A percentile compares a stretch with the other conserved stretches of the same genome.
These are phyloP conservation scores for Combretum micranthum DNA, from an alignment of 345 rosid genomes.

Conservation along the genomic window DNA sequence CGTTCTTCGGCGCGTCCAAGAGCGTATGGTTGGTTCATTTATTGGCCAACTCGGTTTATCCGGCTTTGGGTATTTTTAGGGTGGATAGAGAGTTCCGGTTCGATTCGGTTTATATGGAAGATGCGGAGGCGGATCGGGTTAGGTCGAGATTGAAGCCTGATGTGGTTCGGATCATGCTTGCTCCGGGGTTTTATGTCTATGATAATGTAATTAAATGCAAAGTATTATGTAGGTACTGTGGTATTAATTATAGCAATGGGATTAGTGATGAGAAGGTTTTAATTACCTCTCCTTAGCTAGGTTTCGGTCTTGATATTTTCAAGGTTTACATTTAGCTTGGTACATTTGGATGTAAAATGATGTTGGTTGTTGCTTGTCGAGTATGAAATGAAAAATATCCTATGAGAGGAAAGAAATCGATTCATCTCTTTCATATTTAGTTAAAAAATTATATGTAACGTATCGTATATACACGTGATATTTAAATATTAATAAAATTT, in stretches of 20 bases:
- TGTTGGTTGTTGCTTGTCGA: too few relatives aligned
- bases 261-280: background rate
- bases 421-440: too few relatives aligned
- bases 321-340: background rate
- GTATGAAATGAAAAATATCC: too few relatives aligned
- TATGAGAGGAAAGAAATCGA: too few relatives aligned
- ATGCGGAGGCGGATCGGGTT: background rate
- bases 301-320: background rate
- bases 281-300: background rate
- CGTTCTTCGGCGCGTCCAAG: slow-evolving; percentile 2
- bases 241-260: background rate
- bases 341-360: background rate
- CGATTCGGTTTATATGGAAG: slow-evolving; percentile 4
- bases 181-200: background rate
- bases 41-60: background rate
- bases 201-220: background rate
- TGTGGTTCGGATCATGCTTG: background rate
- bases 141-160: background rate
- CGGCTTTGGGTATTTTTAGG: background rate
- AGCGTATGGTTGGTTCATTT: slow-evolving; percentile 3
- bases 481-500: too few relatives aligned
- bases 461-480: too few relatives aligned
- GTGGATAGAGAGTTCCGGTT: background rate
- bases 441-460: too few relatives aligned
- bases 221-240: background rate